These are phyloP conservation scores for Jatropha curcas DNA, from an alignment of 345 rosid genomes.

Conservation along the genomic window DNA sequence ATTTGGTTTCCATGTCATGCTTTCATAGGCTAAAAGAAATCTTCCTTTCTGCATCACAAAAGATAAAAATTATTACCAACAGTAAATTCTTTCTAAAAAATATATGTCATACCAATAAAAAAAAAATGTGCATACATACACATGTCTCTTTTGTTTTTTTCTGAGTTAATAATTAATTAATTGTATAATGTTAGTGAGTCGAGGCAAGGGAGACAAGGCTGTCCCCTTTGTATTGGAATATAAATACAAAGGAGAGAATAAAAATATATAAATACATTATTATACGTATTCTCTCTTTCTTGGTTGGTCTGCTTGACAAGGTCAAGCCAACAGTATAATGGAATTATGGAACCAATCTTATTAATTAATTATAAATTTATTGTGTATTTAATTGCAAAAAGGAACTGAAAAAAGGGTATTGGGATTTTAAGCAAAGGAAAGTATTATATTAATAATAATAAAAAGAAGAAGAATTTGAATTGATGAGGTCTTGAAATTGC, in stretches of 20 bases:
- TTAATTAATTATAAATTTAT: background rate
- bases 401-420: constrained; percentile 11
- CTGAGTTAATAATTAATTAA: no score
- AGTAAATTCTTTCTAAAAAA: no score
- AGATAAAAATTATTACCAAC: no score
- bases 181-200: constrained; percentile 34
- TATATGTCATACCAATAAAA: no score
- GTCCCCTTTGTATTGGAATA: constrained; percentile 40
- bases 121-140: no score
- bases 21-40: no score
- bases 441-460: background rate
- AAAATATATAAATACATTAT: background rate
- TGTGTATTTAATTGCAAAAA: background rate
- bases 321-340: constrained; percentile 20
- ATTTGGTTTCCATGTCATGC: background rate
- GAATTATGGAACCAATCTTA: constrained; percentile 20
- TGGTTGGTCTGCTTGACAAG: constrained; percentile 42
- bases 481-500: background rate
- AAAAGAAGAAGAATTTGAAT: no score
- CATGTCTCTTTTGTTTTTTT: no score
- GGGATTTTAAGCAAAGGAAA: constrained; percentile 30
- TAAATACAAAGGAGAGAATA: constrained; percentile 30
- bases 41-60: no score
- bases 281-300: constrained; percentile 22
- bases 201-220: constrained; percentile 42